Conservation (phyloP, 2,329 filamentous ascomycete genomes). For the Cladosporium halotolerans region DNA sequence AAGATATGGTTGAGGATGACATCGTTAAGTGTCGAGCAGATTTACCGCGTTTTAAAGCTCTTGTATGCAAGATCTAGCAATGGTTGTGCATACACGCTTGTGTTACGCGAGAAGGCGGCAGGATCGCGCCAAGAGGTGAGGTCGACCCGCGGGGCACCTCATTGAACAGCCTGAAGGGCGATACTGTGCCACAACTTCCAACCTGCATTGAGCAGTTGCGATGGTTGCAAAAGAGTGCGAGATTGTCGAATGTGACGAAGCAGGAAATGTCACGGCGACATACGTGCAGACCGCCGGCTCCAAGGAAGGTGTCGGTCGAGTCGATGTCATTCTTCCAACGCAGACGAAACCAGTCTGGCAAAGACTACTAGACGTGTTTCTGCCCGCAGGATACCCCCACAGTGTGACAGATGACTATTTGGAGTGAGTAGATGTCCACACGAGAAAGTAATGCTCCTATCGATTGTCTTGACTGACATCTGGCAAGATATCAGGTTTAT, state of each 20-base stretch:
- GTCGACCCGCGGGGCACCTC: not conserved
- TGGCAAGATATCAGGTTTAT: conserved; percentile 59
- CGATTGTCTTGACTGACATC: conserved; percentile 1
- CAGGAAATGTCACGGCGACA: conserved; percentile 43
- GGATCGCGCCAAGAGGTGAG: not conserved
- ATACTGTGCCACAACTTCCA: not conserved
- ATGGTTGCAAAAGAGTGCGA: conserved; percentile 7
- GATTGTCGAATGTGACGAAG: conserved; percentile 43
- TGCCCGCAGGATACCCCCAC: conserved; percentile 81
- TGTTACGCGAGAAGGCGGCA: not conserved
- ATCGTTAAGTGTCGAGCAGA: no score
- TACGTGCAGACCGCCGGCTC: conserved; percentile 41
- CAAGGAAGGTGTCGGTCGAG: conserved; percentile 12
- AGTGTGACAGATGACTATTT: conserved; percentile 82
- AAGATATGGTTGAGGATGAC: no score
- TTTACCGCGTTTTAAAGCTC: no score
- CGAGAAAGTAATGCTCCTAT: not conserved
- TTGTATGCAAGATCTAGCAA: no score
- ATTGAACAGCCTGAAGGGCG: no score
- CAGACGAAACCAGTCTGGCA: conserved; percentile 28
- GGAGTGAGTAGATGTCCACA: conserved; percentile 49
- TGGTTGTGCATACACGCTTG: not conserved
- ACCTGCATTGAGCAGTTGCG: not conserved
- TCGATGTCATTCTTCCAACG: conserved; percentile 12
- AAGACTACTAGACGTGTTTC: conserved; percentile 62